These are phyloP conservation scores for Aspergillus chevalieri DNA, from an alignment of 2,329 filamentous ascomycete species.

Conservation along the genomic window DNA sequence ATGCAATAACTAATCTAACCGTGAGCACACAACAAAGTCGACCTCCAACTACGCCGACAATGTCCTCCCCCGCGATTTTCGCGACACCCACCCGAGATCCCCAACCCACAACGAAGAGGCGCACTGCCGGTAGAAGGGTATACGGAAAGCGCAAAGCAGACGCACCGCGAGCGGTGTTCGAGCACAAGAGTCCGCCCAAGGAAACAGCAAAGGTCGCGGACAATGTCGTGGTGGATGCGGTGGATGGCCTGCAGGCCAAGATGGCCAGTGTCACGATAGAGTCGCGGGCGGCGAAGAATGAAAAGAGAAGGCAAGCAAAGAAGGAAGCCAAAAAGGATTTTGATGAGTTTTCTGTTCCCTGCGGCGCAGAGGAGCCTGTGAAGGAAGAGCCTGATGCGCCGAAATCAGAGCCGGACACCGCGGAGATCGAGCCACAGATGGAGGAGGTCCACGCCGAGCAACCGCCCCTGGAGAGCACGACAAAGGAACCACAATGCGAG, in stretches of 20 bases:
- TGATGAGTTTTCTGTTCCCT: background rate
- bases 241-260: slow-evolving; percentile 21
- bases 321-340: background rate
- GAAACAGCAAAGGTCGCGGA: slow-evolving; percentile 2
- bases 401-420: background rate
- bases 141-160: slow-evolving; percentile 31
- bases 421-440: background rate
- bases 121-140: slow-evolving; percentile 22
- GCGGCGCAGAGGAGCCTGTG: background rate
- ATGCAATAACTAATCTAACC: too few species aligned
- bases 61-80: slow-evolving; percentile 10
- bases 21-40: too few species aligned
- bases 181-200: slow-evolving; percentile 22
- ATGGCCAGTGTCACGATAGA: slow-evolving; percentile 22
- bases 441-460: slow-evolving; percentile 2
- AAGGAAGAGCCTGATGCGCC: background rate
- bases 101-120: slow-evolving; percentile 18
- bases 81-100: slow-evolving; percentile 14
- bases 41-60: background rate
- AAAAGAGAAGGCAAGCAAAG: background rate
- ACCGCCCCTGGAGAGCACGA: background rate
- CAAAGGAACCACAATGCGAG: slow-evolving; percentile 10
- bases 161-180: slow-evolving; percentile 31
- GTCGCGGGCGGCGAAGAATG: slow-evolving; percentile 5
- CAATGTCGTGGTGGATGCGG: slow-evolving; percentile 4